These are phyloP conservation scores for Termitomyces sp. DNA, from an alignment of 768 basidiomycete genomes.

Conservation along the genomic window DNA sequence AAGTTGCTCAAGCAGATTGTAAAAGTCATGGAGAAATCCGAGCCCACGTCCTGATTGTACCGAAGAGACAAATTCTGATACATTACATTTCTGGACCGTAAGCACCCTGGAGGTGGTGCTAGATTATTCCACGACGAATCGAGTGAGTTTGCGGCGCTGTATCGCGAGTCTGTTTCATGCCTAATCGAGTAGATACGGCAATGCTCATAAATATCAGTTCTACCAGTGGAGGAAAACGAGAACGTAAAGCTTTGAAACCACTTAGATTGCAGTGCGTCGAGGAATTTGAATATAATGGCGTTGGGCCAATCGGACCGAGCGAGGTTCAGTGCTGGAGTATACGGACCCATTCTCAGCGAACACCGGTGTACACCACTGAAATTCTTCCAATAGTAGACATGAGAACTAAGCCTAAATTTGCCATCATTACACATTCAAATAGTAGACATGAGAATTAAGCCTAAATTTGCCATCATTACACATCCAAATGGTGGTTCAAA, in stretches of 20 bases:
- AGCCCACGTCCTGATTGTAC: background rate
- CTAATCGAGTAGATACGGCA: no score
- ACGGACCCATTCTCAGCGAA: background rate
- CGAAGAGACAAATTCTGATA: background rate
- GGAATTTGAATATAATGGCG: no score
- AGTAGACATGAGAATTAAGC: background rate
- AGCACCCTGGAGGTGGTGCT: background rate
- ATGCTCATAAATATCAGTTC: no score
- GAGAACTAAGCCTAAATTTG: background rate
- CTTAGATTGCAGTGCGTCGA: no score
- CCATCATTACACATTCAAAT: no score
- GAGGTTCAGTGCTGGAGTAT: background rate
- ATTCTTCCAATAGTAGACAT: background rate
- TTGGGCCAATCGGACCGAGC: no score
- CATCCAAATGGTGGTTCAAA: no score
- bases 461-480: background rate
- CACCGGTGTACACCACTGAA: background rate
- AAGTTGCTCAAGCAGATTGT: background rate
- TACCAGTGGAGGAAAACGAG: no score
- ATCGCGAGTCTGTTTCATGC: no score
- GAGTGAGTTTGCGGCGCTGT: background rate
- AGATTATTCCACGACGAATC: background rate
- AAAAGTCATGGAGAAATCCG: background rate
- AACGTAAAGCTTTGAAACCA: no score
- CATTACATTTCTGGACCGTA: background rate